phyloP scores from a whole-genome alignment of 306 rosid species.

The Medicago ruthenica region DNA sequence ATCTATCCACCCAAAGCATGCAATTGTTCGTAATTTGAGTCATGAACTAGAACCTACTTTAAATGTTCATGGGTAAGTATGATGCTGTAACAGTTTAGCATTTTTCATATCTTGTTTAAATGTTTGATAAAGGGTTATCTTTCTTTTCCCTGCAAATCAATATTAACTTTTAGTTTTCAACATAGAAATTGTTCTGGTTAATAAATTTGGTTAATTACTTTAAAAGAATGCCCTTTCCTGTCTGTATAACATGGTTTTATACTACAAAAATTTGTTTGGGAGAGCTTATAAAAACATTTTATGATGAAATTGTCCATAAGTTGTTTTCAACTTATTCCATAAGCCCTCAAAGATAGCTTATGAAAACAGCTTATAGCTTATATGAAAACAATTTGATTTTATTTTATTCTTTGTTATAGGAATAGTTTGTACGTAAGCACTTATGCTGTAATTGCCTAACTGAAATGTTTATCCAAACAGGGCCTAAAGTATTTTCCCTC shows the following conservation, averaged over 20 bases:
- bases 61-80: conserved; percentile 66
- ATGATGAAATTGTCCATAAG: background rate
- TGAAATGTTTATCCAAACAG: background rate
- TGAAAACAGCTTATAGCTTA: background rate
- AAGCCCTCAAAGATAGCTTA: background rate
- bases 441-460: background rate
- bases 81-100: conserved; percentile 21
- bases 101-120: conserved; percentile 38
- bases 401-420: background rate
- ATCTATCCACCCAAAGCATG: conserved; percentile 65
- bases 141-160: conserved; percentile 27
- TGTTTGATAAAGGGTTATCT: conserved; percentile 2
- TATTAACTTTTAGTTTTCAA: conserved; percentile 31
- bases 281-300: background rate
- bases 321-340: background rate
- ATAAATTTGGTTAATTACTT: background rate
- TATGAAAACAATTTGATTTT: background rate
- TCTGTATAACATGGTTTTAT: conserved; percentile 32
- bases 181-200: conserved; percentile 25
- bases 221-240: conserved; percentile 5
- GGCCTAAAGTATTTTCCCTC: background rate
- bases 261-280: background rate
- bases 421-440: background rate
- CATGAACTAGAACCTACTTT: conserved; percentile 78
- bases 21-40: conserved; percentile 58